These are phyloP conservation scores for Phlebopus sp. DNA, from an alignment of 1,284 basidiomycete species.

Conservation along the genomic window DNA sequence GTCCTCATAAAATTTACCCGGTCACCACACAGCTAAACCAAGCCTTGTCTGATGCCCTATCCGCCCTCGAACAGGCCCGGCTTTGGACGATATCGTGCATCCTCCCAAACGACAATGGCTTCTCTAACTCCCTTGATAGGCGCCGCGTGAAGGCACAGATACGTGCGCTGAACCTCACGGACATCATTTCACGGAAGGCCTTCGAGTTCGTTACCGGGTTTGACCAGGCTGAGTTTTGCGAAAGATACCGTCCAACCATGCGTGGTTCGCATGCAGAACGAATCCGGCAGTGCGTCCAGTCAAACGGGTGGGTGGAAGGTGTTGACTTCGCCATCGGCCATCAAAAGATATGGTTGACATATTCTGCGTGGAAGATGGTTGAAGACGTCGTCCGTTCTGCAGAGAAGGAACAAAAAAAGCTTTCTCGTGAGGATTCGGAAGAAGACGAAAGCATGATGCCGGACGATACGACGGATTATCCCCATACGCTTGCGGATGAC, in stretches of 20 bases:
- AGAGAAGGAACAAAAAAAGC: constrained; percentile 65
- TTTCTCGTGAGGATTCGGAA: constrained; percentile 41
- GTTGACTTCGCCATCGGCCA: constrained; percentile 71
- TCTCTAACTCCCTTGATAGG: constrained; percentile 86
- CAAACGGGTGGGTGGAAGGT: constrained; percentile 75
- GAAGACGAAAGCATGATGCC: constrained; percentile 53
- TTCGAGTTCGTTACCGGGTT: constrained; percentile 71
- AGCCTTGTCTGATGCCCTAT: constrained; percentile 68
- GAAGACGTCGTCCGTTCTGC: constrained; percentile 74
- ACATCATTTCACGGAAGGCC: constrained; percentile 62
- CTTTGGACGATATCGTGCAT: constrained; percentile 84
- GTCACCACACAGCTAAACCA: constrained; percentile 83
- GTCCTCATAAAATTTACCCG: constrained; percentile 75
- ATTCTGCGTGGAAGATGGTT: constrained; percentile 79
- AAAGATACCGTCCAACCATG: constrained; percentile 76
- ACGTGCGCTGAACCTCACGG: constrained; percentile 69
- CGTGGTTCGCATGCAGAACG: constrained; percentile 65
- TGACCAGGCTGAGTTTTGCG: constrained; percentile 67
- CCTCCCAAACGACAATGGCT: constrained; percentile 86
- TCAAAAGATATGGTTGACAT: constrained; percentile 73
- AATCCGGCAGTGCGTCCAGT: constrained; percentile 67
- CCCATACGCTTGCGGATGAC: constrained; percentile 40
- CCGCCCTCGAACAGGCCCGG: constrained; percentile 59
- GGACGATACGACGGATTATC: constrained; percentile 65
- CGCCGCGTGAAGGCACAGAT: constrained; percentile 82